A percentile compares a stretch with the other conserved stretches of the same genome.
Evolutionary conservation across 129 eudicot species (phyloP).

Genomic region (Flaveria sonorensis): DNA sequence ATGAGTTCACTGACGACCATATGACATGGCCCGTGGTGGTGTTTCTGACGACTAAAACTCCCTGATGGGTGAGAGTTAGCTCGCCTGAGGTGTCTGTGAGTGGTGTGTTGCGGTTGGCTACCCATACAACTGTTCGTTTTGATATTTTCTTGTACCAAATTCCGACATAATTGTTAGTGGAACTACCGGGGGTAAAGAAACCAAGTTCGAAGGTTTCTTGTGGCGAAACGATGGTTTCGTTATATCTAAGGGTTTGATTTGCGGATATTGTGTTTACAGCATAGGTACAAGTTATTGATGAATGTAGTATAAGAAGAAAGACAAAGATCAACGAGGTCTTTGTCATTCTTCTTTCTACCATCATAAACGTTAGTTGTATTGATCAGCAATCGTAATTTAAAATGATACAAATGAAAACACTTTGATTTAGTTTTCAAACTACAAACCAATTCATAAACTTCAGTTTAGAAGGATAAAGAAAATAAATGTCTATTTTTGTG

Average conservation of each 20-base stretch:
- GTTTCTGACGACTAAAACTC: conserved; percentile 21
- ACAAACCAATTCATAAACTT: too few species aligned
- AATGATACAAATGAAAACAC: too few species aligned
- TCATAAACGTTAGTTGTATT: too few species aligned
- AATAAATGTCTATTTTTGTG: too few species aligned
- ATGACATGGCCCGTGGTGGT: conserved; percentile 8
- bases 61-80: conserved; percentile 16
- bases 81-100: conserved; percentile 23
- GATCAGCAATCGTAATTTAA: too few species aligned
- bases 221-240: conserved; percentile 31
- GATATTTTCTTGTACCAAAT: conserved; percentile 39
- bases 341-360: neutral
- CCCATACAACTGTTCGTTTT: conserved; percentile 34
- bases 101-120: conserved; percentile 38
- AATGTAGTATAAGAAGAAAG: neutral
- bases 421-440: too few species aligned
- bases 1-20: conserved; percentile 9
- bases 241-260: conserved; percentile 32
- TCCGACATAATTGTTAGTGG: conserved; percentile 27
- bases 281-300: neutral
- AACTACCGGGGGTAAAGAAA: conserved; percentile 26
- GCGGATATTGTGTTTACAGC: neutral
- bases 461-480: too few species aligned
- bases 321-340: conserved; percentile 32
- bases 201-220: conserved; percentile 35